Percentiles rank a stretch among this genome's conserved stretches.
Conservation (phyloP, 176 grass and related monocot genomes). For the Canna indica region DNA sequence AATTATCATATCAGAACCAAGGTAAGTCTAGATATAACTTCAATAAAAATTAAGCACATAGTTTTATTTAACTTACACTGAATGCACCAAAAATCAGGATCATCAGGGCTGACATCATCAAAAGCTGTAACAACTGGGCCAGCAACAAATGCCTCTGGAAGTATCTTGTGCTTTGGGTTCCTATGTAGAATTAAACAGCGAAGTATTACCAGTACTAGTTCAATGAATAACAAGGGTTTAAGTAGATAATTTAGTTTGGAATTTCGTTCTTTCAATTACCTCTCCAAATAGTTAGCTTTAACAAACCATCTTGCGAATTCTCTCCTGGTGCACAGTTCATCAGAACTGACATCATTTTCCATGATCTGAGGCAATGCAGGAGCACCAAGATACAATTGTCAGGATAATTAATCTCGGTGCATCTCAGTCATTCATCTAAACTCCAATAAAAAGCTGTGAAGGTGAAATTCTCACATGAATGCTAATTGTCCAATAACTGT, state of each 20-base stretch:
- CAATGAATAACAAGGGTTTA: neutral
- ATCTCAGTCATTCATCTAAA: neutral
- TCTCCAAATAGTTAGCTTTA: constrained; percentile 70
- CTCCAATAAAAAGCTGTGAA: neutral
- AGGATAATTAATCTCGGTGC: neutral
- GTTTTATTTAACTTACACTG: constrained; percentile 60
- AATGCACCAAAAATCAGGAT: constrained; percentile 89
- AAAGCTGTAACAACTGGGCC: constrained; percentile 42
- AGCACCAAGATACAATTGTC: neutral
- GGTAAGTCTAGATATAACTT: constrained; percentile 7
- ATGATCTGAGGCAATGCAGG: constrained; percentile 48
- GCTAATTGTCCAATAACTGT: no score
- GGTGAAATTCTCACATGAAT: neutral
- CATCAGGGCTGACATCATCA: constrained; percentile 59
- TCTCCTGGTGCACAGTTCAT: constrained; percentile 69
- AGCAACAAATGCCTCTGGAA: constrained; percentile 37
- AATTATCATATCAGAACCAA: constrained; percentile 20
- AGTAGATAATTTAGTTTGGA: neutral
- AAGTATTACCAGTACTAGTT: neutral
- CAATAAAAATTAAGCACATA: constrained; percentile 10
- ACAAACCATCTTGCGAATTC: constrained; percentile 96
- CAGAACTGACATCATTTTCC: constrained; percentile 55
- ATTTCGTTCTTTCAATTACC: constrained; percentile 27
- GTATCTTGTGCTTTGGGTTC: constrained; percentile 58
- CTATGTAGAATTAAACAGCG: constrained; percentile 27